phyloP scores from a whole-genome alignment of 768 basidiomycete genomes.

The Heimioporus sp. region DNA sequence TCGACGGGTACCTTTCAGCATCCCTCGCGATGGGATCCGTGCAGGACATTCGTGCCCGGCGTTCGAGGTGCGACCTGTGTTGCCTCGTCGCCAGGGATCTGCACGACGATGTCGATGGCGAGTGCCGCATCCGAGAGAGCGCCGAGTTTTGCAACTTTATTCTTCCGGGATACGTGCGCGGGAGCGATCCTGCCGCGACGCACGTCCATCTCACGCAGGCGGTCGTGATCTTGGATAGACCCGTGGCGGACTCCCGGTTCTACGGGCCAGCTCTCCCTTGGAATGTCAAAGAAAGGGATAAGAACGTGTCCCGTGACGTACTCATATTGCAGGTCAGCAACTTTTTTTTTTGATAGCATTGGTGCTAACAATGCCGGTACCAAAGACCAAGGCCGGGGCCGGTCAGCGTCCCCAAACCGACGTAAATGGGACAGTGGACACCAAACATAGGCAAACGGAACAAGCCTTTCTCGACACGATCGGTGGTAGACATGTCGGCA shows the following conservation, averaged over 20 bases:
- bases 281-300: neutral
- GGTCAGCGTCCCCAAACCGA: too few species aligned
- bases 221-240: slow-evolving; percentile 1
- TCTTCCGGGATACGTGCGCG: neutral
- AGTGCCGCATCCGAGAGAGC: neutral
- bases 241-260: neutral
- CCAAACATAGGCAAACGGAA: neutral
- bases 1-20: neutral
- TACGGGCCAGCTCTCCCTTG: slow-evolving; percentile 7
- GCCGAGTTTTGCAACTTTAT: slow-evolving; percentile 6
- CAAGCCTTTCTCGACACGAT: neutral
- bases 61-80: slow-evolving; percentile 10
- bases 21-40: too few species aligned
- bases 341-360: neutral
- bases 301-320: neutral
- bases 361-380: neutral
- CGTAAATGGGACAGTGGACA: neutral
- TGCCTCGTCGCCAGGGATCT: slow-evolving; percentile 8
- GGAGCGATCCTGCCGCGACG: slow-evolving; percentile 1
- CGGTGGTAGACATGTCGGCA: slow-evolving; percentile 9
- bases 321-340: slow-evolving; percentile 8
- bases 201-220: slow-evolving; percentile 16
- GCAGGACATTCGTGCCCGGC: neutral
- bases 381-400: slow-evolving; percentile 8
- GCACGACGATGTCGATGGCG: slow-evolving; percentile 6